phyloP scores from a whole-genome alignment of 2,329 filamentous ascomycete genomes.

The Claviceps africana region DNA sequence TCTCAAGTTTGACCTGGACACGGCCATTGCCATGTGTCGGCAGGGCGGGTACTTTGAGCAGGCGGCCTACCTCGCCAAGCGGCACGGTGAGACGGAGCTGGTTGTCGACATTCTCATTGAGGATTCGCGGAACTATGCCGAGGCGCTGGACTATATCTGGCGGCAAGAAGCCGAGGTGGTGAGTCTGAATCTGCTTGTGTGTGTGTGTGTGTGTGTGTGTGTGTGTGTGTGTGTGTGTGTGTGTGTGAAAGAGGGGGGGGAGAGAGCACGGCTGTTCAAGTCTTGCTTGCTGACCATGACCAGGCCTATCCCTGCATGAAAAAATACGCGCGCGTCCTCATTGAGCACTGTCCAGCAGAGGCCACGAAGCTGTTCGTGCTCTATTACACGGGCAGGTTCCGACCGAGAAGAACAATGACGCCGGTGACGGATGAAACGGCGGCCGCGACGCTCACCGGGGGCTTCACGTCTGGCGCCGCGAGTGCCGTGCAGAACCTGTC shows the following conservation, averaged over 20 bases:
- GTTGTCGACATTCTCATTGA: conserved; percentile 95
- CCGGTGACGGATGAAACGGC: conserved; percentile 23
- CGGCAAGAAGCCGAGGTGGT: conserved; percentile 66
- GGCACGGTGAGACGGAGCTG: conserved; percentile 84
- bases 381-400: conserved; percentile 82
- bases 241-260: no score
- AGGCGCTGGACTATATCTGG: conserved; percentile 86
- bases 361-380: conserved; percentile 83
- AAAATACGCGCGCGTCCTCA: conserved; percentile 84
- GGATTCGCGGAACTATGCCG: conserved; percentile 78
- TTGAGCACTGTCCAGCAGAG: conserved; percentile 71
- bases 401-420: conserved; percentile 43
- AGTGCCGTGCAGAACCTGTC: conserved; percentile 77
- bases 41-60: conserved; percentile 96
- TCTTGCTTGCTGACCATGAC: not conserved
- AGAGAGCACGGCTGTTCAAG: no score
- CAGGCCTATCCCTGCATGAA: conserved; percentile 79
- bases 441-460: conserved; percentile 20
- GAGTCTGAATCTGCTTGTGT: conserved; percentile 22
- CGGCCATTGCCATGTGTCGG: conserved; percentile 91
- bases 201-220: no score
- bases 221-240: no score
- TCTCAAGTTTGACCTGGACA: conserved; percentile 91
- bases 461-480: conserved; percentile 45
- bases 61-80: conserved; percentile 85